Percentiles rank a stretch among this genome's conserved stretches.
Conservation (phyloP, 805 yeast species). For the Nakazawaea populi region DNA sequence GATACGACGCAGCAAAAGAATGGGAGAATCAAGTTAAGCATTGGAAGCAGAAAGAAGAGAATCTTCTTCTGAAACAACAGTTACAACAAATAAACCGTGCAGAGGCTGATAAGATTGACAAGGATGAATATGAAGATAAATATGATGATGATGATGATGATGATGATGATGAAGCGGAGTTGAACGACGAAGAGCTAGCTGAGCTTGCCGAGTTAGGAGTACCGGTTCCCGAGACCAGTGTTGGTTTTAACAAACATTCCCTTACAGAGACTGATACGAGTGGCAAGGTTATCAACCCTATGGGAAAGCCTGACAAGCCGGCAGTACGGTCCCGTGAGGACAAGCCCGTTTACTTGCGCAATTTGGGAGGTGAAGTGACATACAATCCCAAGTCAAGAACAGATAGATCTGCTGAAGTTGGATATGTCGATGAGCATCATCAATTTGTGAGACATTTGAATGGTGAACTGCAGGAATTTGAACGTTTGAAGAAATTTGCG, state of each 20-base stretch:
- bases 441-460: slow-evolving; percentile 48
- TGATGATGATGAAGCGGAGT: slow-evolving; percentile 8
- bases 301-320: slow-evolving; percentile 24
- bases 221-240: too few relatives aligned
- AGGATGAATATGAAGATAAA: not conserved
- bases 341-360: slow-evolving; percentile 60
- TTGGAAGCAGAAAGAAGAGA: slow-evolving; percentile 35
- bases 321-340: slow-evolving; percentile 66
- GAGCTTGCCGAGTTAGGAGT: slow-evolving; percentile 36
- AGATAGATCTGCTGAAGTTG: slow-evolving; percentile 24
- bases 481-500: slow-evolving; percentile 41
- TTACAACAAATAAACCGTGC: not conserved
- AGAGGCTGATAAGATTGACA: not conserved
- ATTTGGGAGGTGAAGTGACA: slow-evolving; percentile 34
- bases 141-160: slow-evolving; percentile 1
- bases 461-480: slow-evolving; percentile 53
- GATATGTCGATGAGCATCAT: slow-evolving; percentile 28
- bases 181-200: slow-evolving; percentile 18
- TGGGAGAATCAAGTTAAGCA: slow-evolving; percentile 45
- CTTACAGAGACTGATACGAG: slow-evolving; percentile 5
- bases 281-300: slow-evolving; percentile 9
- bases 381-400: slow-evolving; percentile 52
- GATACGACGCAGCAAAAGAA: slow-evolving; percentile 55
- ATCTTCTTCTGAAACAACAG: slow-evolving; percentile 15
- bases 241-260: too few relatives aligned